Base-by-base conservation (phyloP, 1,284 basidiomycete genomes). In the Macrocystidia cucumis region DNA sequence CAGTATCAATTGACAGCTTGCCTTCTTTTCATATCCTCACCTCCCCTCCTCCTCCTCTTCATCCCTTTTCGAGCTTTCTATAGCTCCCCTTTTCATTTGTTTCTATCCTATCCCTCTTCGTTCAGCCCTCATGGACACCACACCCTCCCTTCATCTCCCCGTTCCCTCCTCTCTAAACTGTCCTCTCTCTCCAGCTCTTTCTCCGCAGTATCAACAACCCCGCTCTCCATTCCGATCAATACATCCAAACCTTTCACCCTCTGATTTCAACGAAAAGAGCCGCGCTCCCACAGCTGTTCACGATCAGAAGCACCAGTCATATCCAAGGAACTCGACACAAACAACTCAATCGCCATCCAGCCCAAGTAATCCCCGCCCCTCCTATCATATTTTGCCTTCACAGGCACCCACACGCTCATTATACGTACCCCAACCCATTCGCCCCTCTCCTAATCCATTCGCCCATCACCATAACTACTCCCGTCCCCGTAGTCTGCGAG, bases 401-500 rank as follows among this genome's bases (percentile, higher is more conserved):
- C 23, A 25, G 8, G 23, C 23, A 8, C 23, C 8, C 8, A 8
- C 12, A 8, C 23, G 8, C 12, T 25, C 23, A 25, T 12, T 12
- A 25, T 25, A 8, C 23, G 12, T 25, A 30, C 29, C 14, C 29
- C 29, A 18, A n/a, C 29, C 23, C 23, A 25, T 8, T 25, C 8
- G n/a, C n/a, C 23, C 23, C 8, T 25, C 8, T 8, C 11, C 14
- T 18, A 11, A 30, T 18, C 29, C 11, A 30, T 11, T 18, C 29
- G 29, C 29, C n/a, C 29, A 30, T 11, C n/a, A 30, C 19, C 29
- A 21, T 36, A 30, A 17, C 32, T 67, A 68, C 49, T 61, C 62
- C 42, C 68, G 67, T 43, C 70, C 72, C 44, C 66, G 69, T 24
- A 56, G 62, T 26, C 59, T 72, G 24, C 68, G 73, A 44, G 71